Evolutionary conservation across 106 monocot genomes (phyloP), one percentile per base, ranked within the genome.

Genomic region (Narthecium ossifragum): DNA sequence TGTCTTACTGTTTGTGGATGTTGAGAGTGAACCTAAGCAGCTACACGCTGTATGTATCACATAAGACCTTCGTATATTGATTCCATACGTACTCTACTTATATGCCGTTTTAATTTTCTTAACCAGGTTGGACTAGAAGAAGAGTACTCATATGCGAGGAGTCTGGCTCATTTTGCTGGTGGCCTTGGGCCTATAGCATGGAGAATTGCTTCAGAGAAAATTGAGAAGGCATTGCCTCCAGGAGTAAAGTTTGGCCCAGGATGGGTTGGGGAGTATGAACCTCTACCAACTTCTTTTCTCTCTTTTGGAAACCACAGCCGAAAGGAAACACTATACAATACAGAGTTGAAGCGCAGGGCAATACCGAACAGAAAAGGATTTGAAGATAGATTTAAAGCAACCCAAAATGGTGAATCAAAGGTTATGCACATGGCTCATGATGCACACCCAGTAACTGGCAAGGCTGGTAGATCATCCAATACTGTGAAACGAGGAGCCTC

Each of bases 261-360:
- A 31, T 94, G 93, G 93, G 85, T 94, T 45, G 85, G 77, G 14
- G 85, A 89, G 47, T 89, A 75, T 50, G 93, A 94, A 66, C 79
- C 93, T 10, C 80, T 61, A 18, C 62, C 65, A 50, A 68, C 69
- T 48, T 68, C 89, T 30, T 23, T 89, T 63, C 50, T 85, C 31
- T 75, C 61, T 63, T 29, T 62, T 62, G 51, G 51, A 63, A 78
- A 62, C 40, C 53, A 46, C 54, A 47, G 9, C 5, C 36, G 51
- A 41, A 57, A 55, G 34, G 68, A 49, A 59, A 20, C 20, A 4
- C 7, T 29, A 46, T 31, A 52, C 2, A 21, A 11, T 31, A 17
- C 58, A 37, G 38, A 43, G 26, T 29, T 26, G 12, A 27, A 53
- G 8, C 5, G 11, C 25, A 51, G 32, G 37, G 25, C 39, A 13